Evolutionary conservation across 2,329 filamentous ascomycete genomes (phyloP).

Genomic region (Paracamarosporium sp.): DNA sequence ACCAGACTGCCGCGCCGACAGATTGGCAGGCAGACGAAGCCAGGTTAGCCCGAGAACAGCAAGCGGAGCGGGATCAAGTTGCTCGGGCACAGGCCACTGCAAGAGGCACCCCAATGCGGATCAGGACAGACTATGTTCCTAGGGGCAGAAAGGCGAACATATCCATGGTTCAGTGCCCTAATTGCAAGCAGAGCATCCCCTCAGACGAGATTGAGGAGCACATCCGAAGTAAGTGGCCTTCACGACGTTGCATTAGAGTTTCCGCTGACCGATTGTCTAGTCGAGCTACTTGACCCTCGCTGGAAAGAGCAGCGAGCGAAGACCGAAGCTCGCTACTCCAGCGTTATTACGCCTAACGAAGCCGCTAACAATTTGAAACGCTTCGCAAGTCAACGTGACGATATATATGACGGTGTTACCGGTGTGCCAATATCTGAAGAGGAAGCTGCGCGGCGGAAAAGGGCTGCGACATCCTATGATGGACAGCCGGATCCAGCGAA

Average conservation of each 20-base stretch:
- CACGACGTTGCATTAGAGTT: conserved; percentile 1
- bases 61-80: conserved; percentile 64
- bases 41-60: conserved; percentile 45
- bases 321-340: conserved; percentile 81
- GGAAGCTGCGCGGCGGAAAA: conserved; percentile 79
- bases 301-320: conserved; percentile 97
- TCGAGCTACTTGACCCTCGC: conserved; percentile 89
- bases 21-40: conserved; percentile 49
- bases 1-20: conserved; percentile 38
- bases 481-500: conserved; percentile 65
- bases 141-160: conserved; percentile 71
- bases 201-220: conserved; percentile 88
- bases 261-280: conserved; percentile 51
- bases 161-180: conserved; percentile 82
- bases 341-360: conserved; percentile 85
- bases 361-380: conserved; percentile 95
- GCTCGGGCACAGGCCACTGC: conserved; percentile 82
- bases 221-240: conserved; percentile 74
- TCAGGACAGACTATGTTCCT: conserved; percentile 91
- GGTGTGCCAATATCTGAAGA: conserved; percentile 72
- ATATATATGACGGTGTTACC: conserved; percentile 80
- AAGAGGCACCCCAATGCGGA: conserved; percentile 79
- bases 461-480: conserved; percentile 73
- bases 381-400: conserved; percentile 85
- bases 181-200: conserved; percentile 90